These are phyloP conservation scores for Backusella parvicylindrica DNA, from an alignment of 192 early-diverging fungal species.

Conservation along the genomic window DNA sequence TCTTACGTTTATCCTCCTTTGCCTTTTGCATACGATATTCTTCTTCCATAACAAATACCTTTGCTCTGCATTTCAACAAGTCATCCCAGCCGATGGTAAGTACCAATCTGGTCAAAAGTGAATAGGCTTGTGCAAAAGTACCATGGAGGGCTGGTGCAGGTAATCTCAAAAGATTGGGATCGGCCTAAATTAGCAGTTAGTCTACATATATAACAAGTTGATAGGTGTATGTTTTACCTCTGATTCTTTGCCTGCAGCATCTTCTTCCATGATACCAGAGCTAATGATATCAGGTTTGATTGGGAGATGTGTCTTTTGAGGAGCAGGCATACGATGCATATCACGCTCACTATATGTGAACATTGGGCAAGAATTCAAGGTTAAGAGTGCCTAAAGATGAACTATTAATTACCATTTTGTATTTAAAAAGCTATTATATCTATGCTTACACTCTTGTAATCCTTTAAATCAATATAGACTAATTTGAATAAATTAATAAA, in stretches of 20 bases:
- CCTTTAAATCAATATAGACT: conserved; percentile 82
- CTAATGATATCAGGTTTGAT: conserved; percentile 75
- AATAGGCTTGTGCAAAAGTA: conserved; percentile 90
- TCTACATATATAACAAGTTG: not conserved
- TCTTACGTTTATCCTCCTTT: conserved; percentile 63
- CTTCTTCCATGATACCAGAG: conserved; percentile 56
- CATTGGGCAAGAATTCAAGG: conserved; percentile 99
- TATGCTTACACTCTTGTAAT: conserved; percentile 70
- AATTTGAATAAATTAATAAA: not conserved
- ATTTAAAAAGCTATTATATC: not conserved
- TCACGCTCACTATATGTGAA: conserved; percentile 90
- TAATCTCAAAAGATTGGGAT: conserved; percentile 75
- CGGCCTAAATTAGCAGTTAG: conserved; percentile 34
- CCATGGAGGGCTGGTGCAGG: conserved; percentile 89
- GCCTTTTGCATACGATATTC: conserved; percentile 85
- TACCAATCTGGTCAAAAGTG: conserved; percentile 77
- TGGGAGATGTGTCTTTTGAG: conserved; percentile 87
- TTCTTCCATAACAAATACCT: conserved; percentile 99
- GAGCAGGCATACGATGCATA: conserved; percentile 87
- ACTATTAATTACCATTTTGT: not conserved
- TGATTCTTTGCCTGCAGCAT: conserved; percentile 44
- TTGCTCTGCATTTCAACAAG: conserved; percentile 78
- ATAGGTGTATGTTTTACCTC: conserved; percentile 36
- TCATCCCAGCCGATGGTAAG: conserved; percentile 95
- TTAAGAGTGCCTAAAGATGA: conserved; percentile 72